Evolutionary conservation across 2,329 filamentous ascomycete species (phyloP).

Genomic region (Neobulgaria alba): DNA sequence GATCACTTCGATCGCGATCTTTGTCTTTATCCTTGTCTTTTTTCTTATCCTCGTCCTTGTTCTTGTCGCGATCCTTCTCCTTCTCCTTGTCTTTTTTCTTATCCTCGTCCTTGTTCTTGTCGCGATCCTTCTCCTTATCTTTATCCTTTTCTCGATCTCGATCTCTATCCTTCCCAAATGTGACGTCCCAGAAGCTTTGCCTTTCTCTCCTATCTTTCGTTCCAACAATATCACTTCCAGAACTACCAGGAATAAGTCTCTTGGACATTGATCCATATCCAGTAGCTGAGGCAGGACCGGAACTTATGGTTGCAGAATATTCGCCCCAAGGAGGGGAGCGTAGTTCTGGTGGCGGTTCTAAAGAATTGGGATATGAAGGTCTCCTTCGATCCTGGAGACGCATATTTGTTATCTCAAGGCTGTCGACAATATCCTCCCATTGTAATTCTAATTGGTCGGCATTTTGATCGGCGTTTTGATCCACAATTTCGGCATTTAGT

Average conservation of each 20-base stretch:
- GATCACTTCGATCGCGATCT: constrained; percentile 20
- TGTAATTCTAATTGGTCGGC: constrained; percentile 20
- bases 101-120: no score
- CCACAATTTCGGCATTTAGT: constrained; percentile 22
- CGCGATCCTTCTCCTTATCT: constrained; percentile 13
- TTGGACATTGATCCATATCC: no score
- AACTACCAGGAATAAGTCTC: constrained; percentile 15
- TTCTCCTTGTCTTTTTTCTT: no score
- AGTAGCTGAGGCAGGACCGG: not conserved
- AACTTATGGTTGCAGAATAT: constrained; percentile 8
- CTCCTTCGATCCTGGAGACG: constrained; percentile 12
- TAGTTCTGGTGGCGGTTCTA: constrained; percentile 7
- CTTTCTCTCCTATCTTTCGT: constrained; percentile 18
- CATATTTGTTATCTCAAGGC: constrained; percentile 14
- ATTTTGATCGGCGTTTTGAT: constrained; percentile 15
- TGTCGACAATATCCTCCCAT: constrained; percentile 25
- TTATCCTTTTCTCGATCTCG: no score
- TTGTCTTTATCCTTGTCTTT: no score
- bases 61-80: no score
- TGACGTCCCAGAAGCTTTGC: constrained; percentile 28
- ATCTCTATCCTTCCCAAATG: constrained; percentile 27
- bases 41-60: no score
- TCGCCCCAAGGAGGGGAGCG: constrained; percentile 16
- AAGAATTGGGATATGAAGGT: no score
- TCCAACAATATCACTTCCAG: constrained; percentile 18